These are phyloP conservation scores for Trametes cinnabarina DNA, from an alignment of 768 basidiomycete genomes.

Conservation along the genomic window DNA sequence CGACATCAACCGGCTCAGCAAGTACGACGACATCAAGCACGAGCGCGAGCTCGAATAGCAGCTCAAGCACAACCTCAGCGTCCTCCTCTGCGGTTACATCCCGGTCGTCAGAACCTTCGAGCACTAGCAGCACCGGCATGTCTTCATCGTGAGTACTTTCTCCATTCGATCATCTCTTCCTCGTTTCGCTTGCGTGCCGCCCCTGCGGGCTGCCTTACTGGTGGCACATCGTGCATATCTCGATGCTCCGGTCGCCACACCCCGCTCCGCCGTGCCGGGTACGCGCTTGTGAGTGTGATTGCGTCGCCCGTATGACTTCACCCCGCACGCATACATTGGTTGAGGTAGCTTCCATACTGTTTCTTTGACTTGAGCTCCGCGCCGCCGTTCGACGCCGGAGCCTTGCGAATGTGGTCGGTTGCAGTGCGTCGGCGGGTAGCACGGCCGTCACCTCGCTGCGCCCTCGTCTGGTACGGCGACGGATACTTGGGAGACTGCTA, in stretches of 20 bases:
- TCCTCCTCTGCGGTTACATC: background rate
- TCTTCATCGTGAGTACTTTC: constrained; percentile 3
- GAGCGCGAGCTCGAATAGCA: background rate
- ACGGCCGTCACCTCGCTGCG: background rate
- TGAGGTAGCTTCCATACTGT: background rate
- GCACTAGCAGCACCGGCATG: background rate
- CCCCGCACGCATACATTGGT: background rate
- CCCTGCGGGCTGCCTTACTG: background rate
- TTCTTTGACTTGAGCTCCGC: constrained; percentile 1
- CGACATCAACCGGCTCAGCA: background rate
- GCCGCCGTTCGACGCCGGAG: constrained; percentile 3
- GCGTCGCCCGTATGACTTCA: background rate
- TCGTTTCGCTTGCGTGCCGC: background rate
- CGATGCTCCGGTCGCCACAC: background rate
- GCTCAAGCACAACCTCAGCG: background rate
- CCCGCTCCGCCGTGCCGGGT: background rate
- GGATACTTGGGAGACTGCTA: background rate
- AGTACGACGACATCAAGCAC: background rate
- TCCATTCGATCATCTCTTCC: background rate
- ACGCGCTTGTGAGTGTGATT: background rate
- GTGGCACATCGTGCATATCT: background rate
- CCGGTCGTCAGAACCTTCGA: background rate
- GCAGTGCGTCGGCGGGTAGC: background rate
- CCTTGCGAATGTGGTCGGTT: background rate
- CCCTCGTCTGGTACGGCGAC: background rate